These are phyloP conservation scores for Metarhizium album DNA, from an alignment of 2,329 filamentous ascomycete species.

Conservation along the genomic window DNA sequence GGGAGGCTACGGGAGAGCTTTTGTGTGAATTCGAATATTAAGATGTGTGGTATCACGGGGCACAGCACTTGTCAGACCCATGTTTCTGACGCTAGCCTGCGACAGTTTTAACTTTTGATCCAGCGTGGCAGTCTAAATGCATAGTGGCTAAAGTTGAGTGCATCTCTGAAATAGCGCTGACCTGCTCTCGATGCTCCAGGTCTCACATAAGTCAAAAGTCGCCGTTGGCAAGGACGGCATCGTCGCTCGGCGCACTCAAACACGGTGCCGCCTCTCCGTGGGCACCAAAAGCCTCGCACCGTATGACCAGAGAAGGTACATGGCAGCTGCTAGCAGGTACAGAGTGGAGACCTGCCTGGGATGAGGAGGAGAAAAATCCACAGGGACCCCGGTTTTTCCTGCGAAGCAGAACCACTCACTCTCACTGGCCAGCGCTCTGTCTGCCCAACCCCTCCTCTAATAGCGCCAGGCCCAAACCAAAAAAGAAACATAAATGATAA, in stretches of 20 bases:
- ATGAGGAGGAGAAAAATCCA: constrained; percentile 12
- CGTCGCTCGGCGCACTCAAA: not conserved
- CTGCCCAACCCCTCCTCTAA: constrained; percentile 18
- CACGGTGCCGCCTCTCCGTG: not conserved
- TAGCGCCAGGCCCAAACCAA: constrained; percentile 14
- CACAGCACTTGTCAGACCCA: not conserved
- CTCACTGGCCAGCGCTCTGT: constrained; percentile 8
- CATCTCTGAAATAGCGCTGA: not conserved
- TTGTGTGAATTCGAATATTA: not conserved
- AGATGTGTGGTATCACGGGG: not conserved
- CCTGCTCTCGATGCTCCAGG: not conserved
- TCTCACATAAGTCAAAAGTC: too few relatives aligned
- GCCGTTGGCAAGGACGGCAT: not conserved
- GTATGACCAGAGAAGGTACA: constrained; percentile 12
- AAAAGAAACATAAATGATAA: not conserved
- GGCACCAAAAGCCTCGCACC: too few relatives aligned
- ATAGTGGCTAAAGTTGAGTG: not conserved
- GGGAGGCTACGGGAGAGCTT: not conserved
- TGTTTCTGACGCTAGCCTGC: not conserved
- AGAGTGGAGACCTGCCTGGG: constrained; percentile 5
- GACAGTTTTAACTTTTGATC: not conserved
- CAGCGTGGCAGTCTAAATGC: not conserved
- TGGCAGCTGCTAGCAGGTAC: constrained; percentile 18
- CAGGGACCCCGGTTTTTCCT: constrained; percentile 10
- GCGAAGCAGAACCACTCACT: constrained; percentile 7